Base-by-base conservation (phyloP, 2,329 filamentous ascomycete genomes). In the Elsinoe arachidis region DNA sequence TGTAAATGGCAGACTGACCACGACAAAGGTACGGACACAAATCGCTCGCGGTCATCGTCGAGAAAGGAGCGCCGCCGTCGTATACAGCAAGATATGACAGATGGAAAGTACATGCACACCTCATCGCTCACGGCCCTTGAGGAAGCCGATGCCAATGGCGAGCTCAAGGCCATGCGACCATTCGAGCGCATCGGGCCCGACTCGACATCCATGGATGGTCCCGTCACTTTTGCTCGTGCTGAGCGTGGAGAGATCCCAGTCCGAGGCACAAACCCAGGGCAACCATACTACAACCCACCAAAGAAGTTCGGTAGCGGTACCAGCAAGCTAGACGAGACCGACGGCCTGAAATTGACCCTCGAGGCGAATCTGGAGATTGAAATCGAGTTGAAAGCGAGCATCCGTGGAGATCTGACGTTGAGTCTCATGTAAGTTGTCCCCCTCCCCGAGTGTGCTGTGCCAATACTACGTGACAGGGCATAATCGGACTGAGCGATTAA, bases 331-430 rank as follows among this genome's bases (percentile, higher is more conserved):
- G 75, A 78, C 51, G 77, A 81, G 52, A 73, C 80, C 59, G 85
- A 90, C 65, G 86, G 87, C 38, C 71, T 90, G 67, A 84, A 84
- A 69, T 72, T 91, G 67, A 80, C 84, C 37, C 74, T 93, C 19
- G 88, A 91, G 68, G 74, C 90, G 57, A 90, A 91, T 71, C 76
- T 93, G 58, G 88, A 93, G 63, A 80, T 93, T 52, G 88, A 93
- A 71, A 88, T 93, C 61, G 86, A 90, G 65, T 79, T 93, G 60
- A 93, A 93, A 78, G 88, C 88, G 17, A 85, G 86, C 71, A 90
- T 93, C 63, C 84, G 90, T 65, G 90, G 90, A 67, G 90, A 95
- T 74, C 73, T 95, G 62, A 90, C 88, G 34, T 72, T 93, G 62
- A 86, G 84, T 62, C 78, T 93, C 67, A 82, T 87, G 86, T 89